Conservation (phyloP, 202 grass and related monocot species). For the Miscanthus sacchariflorus region DNA sequence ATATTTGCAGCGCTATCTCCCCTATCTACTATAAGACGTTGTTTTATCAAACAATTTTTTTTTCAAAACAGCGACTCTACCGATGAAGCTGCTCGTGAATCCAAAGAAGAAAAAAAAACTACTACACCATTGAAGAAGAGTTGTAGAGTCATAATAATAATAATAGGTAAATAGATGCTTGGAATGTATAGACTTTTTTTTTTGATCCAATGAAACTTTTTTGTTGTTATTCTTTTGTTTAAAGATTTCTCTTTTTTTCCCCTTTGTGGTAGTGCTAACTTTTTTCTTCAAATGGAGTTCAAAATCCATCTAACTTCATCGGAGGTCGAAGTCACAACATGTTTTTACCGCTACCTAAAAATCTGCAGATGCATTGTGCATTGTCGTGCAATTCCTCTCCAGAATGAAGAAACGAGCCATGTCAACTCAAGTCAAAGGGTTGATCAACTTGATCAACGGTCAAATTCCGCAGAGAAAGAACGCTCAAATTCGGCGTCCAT, state of each 20-base stretch:
- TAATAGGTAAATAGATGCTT: no score
- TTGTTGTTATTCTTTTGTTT: background rate
- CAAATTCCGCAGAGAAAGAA: conserved; percentile 54
- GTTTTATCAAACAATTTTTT: no score
- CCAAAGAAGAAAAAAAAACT: no score
- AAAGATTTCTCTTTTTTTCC: background rate
- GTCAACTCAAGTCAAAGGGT: background rate
- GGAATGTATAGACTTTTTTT: background rate
- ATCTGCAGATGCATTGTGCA: background rate
- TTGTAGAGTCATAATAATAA: no score
- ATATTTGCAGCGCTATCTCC: no score
- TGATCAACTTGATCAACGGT: conserved; percentile 27
- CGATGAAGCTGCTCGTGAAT: no score
- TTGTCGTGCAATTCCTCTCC: no score
- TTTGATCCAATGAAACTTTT: background rate
- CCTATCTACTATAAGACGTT: no score
- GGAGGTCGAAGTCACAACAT: background rate
- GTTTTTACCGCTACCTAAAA: background rate
- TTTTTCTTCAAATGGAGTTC: background rate
- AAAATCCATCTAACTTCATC: background rate
- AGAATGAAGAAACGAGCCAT: background rate
- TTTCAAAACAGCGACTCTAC: no score
- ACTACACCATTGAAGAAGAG: no score
- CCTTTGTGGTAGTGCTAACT: background rate
- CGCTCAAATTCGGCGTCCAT: conserved; percentile 90